Evolutionary conservation across 306 rosid species (phyloP).

Genomic region (Cicer cuneatum): DNA sequence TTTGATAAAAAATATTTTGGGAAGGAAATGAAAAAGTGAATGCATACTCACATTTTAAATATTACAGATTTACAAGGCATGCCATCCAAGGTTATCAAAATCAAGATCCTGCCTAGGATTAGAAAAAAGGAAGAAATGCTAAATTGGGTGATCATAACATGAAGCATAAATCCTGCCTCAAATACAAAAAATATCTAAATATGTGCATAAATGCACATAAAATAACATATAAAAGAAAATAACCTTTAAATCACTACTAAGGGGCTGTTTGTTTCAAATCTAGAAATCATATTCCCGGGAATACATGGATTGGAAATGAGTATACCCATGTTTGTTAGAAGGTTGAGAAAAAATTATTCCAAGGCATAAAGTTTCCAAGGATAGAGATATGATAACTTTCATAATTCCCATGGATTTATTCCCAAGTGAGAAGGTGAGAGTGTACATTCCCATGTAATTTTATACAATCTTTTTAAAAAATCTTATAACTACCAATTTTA

Average conservation of each 20-base stretch:
- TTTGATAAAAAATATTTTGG: slow-evolving; percentile 7
- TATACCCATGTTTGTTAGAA: too few relatives aligned
- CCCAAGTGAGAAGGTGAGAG: too few relatives aligned
- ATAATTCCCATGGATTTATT: too few relatives aligned
- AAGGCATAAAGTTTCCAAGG: too few relatives aligned
- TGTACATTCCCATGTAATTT: too few relatives aligned
- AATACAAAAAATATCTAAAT: background rate
- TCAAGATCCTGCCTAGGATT: slow-evolving; percentile 1
- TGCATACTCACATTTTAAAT: background rate
- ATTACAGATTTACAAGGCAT: background rate
- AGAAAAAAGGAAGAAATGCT: background rate
- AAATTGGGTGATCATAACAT: background rate
- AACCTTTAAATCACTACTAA: background rate
- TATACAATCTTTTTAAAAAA: too few relatives aligned
- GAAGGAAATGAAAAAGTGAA: background rate
- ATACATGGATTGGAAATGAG: too few relatives aligned
- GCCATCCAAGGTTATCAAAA: background rate
- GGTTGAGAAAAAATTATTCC: too few relatives aligned
- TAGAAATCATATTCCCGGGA: too few relatives aligned
- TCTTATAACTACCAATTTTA: too few relatives aligned
- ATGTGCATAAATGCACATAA: background rate
- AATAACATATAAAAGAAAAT: background rate
- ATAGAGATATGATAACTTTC: too few relatives aligned
- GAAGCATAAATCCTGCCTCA: background rate
- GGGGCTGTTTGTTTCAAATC: too few relatives aligned